Evolutionary conservation across 768 basidiomycete genomes (phyloP).

Genomic region (Hypholoma sublateritium): DNA sequence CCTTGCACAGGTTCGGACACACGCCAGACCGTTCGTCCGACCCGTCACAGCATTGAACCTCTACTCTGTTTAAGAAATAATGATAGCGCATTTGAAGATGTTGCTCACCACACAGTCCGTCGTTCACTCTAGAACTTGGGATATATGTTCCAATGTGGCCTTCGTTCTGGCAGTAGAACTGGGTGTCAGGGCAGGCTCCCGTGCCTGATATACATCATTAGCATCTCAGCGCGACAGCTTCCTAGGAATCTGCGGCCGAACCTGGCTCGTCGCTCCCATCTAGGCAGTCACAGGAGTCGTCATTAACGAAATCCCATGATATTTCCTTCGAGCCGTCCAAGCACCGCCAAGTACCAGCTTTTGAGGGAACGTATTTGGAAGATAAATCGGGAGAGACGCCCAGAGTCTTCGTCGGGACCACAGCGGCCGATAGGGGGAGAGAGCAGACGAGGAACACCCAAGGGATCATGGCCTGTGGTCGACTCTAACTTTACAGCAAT

Average conservation of each 20-base stretch:
- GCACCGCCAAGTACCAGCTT: slow-evolving; percentile 69
- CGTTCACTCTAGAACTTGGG: slow-evolving; percentile 80
- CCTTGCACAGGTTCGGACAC: slow-evolving; percentile 76
- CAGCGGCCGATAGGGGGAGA: slow-evolving; percentile 40
- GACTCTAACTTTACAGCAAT: slow-evolving; percentile 3
- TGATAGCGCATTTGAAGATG: background rate
- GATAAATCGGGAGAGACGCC: slow-evolving; percentile 59
- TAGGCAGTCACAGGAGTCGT: slow-evolving; percentile 92
- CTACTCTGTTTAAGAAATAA: slow-evolving; percentile 39
- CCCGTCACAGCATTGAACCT: slow-evolving; percentile 93
- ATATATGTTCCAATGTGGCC: slow-evolving; percentile 86
- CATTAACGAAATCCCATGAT: slow-evolving; percentile 80
- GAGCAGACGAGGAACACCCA: slow-evolving; percentile 50
- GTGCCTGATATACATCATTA: slow-evolving; percentile 54
- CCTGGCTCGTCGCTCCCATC: slow-evolving; percentile 98
- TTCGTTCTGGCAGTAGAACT: slow-evolving; percentile 83
- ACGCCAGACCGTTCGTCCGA: slow-evolving; percentile 85
- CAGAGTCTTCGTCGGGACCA: slow-evolving; percentile 44
- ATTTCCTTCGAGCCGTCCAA: slow-evolving; percentile 80
- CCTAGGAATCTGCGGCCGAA: slow-evolving; percentile 23
- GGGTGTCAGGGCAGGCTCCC: slow-evolving; percentile 72
- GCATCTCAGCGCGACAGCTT: background rate
- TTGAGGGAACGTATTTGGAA: slow-evolving; percentile 54
- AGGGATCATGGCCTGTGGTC: slow-evolving; percentile 40
- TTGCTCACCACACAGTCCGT: slow-evolving; percentile 87